phyloP scores from a whole-genome alignment of 2,329 filamentous ascomycete species.

The Aulographum hederae region DNA sequence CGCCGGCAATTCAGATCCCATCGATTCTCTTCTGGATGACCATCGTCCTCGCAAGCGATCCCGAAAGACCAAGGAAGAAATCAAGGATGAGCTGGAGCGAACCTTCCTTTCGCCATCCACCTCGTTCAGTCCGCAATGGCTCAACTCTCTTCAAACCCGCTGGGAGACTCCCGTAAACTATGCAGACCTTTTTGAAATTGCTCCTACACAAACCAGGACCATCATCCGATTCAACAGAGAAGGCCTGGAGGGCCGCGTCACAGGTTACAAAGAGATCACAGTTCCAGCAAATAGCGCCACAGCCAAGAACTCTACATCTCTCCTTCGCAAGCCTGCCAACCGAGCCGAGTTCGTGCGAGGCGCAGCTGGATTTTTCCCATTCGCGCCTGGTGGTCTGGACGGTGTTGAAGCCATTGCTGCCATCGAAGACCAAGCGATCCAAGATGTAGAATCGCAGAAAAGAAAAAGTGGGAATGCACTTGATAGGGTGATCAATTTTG shows the following conservation, averaged over 20 bases:
- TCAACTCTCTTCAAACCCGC: slow-evolving; percentile 72
- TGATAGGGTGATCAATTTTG: slow-evolving; percentile 74
- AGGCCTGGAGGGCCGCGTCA: slow-evolving; percentile 81
- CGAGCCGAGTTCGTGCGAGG: slow-evolving; percentile 84
- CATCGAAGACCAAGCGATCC: slow-evolving; percentile 56
- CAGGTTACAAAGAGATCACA: slow-evolving; percentile 85
- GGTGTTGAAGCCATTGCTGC: slow-evolving; percentile 71
- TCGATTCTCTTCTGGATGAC: slow-evolving; percentile 42
- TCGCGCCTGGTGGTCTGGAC: slow-evolving; percentile 78
- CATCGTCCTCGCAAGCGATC: slow-evolving; percentile 32
- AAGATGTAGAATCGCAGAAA: slow-evolving; percentile 22
- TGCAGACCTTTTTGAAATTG: slow-evolving; percentile 68
- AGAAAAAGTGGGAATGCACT: slow-evolving; percentile 30
- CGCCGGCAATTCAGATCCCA: slow-evolving; percentile 18
- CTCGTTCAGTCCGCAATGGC: slow-evolving; percentile 67
- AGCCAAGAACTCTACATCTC: slow-evolving; percentile 86
- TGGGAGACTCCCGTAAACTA: slow-evolving; percentile 76
- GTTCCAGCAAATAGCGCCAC: slow-evolving; percentile 77
- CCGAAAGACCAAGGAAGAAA: slow-evolving; percentile 36
- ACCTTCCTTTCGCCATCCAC: slow-evolving; percentile 66
- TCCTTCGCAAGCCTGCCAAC: slow-evolving; percentile 68
- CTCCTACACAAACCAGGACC: slow-evolving; percentile 84
- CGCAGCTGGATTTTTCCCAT: slow-evolving; percentile 84
- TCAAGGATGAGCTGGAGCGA: slow-evolving; percentile 54
- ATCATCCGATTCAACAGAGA: slow-evolving; percentile 83